Conservation (phyloP, 2,329 filamentous ascomycete genomes). For the Pleomassaria siparia region DNA sequence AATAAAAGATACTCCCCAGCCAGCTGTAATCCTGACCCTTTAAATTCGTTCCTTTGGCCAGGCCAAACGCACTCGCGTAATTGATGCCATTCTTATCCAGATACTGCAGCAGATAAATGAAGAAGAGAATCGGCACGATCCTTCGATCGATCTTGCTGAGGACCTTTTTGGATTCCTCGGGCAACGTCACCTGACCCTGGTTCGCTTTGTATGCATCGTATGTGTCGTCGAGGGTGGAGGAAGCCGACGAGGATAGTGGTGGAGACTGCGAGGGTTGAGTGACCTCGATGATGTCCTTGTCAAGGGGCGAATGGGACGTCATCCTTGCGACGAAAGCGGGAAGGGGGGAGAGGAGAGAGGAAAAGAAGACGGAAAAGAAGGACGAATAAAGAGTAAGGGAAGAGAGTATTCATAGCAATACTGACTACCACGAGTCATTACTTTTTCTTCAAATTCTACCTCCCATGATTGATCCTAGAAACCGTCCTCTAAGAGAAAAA, state of each 20-base stretch:
- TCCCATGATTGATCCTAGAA: background rate
- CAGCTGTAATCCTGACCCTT: constrained; percentile 55
- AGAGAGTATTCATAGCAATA: background rate
- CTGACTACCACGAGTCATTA: background rate
- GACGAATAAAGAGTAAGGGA: background rate
- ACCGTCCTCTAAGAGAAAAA: background rate
- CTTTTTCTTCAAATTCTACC: background rate
- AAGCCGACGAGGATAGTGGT: constrained; percentile 18
- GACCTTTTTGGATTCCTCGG: constrained; percentile 29
- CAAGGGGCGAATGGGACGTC: constrained; percentile 8
- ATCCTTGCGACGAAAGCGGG: constrained; percentile 7
- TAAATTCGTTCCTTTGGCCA: constrained; percentile 52
- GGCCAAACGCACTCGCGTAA: constrained; percentile 54
- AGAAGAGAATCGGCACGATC: constrained; percentile 36
- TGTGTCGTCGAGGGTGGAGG: constrained; percentile 33
- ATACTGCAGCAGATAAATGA: constrained; percentile 44
- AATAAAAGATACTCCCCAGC: constrained; percentile 54
- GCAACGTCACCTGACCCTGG: constrained; percentile 18
- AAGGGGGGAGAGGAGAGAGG: background rate
- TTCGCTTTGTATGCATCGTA: constrained; percentile 36
- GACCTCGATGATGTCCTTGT: constrained; percentile 19
- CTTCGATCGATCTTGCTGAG: constrained; percentile 33
- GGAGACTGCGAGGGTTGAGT: constrained; percentile 22
- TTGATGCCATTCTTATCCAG: constrained; percentile 53
- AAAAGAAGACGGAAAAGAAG: background rate